Base-by-base conservation (phyloP, 2,329 filamentous ascomycete species). In the Graphilbum ipis-grandicollis region DNA sequence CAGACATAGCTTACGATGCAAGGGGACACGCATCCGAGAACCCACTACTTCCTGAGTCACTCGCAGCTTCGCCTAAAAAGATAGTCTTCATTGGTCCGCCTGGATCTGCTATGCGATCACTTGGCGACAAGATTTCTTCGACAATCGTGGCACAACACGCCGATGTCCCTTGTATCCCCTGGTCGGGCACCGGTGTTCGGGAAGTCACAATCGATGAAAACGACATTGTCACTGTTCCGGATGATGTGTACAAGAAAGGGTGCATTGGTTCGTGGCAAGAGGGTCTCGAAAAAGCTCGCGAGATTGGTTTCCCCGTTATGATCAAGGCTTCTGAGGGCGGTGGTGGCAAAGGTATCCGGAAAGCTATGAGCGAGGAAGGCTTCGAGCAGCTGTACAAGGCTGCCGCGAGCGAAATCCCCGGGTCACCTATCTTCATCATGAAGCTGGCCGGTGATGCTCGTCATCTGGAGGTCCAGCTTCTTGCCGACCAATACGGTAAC, bases 371-470 rank as follows among this genome's bases (percentile, higher is more conserved):
- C 43, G 86, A 93, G 56, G 79, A 88, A 31, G 76, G 80, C 44
- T 98, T 98, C 51, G 69, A 79, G 53, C 66, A 69, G 48, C 67
- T 96, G 33, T 98, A 96, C 70, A 90, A 92, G 59, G 90, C 88
- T 33, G 90, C 92, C 18, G 86, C 90, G 5, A 93, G 79, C 57
- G 92, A 98, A 59, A 96, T 98, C 47, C 92, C 90, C 10, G 92
- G 92, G 34, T 98, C 90, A 22, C 90, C 92, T 48, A 98, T 98
- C 60, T 98, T 98, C 71, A 93, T 98, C 64, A 98, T 98, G 90
- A 94, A 98, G 74, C 68, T 98, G 44, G 90, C 90, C 35, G 90
- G 88, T 48, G 93, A 93, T 55, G 90, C 90, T 30, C 71, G 90
- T 48, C 90, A 98, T 70, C 66, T 98, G 62, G 90, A 98, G 61